phyloP scores from a whole-genome alignment of 2,329 filamentous ascomycete genomes.

The Raffaelea arxii region DNA sequence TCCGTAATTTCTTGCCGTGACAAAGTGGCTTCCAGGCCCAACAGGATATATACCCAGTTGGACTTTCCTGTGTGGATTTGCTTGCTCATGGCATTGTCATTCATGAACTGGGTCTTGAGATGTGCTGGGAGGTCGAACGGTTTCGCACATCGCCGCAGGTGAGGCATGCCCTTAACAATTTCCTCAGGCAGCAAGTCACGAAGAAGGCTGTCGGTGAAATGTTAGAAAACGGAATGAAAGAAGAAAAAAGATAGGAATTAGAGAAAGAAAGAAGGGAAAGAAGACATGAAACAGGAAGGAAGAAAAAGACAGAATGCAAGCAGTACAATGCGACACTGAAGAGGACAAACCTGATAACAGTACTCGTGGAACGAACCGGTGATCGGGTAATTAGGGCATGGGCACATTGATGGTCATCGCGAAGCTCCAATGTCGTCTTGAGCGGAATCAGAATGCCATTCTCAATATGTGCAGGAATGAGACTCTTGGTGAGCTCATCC shows the following conservation, averaged over 20 bases:
- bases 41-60: slow-evolving; percentile 49
- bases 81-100: slow-evolving; percentile 42
- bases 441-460: slow-evolving; percentile 48
- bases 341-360: slow-evolving; percentile 59
- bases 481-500: slow-evolving; percentile 20
- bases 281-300: neutral
- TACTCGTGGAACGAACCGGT: slow-evolving; percentile 61
- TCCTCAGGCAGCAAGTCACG: slow-evolving; percentile 48
- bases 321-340: too few species aligned
- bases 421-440: slow-evolving; percentile 55
- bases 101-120: slow-evolving; percentile 52
- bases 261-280: neutral
- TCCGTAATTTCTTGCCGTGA: slow-evolving; percentile 41
- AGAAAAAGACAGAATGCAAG: neutral
- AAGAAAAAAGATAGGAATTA: neutral
- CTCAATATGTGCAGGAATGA: slow-evolving; percentile 24
- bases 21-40: slow-evolving; percentile 42
- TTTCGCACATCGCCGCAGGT: slow-evolving; percentile 70
- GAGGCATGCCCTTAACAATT: slow-evolving; percentile 54
- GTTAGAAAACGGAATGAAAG: neutral
- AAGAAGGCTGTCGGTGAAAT: slow-evolving; percentile 34
- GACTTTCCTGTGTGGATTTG: slow-evolving; percentile 51
- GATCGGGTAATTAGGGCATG: slow-evolving; percentile 63
- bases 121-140: slow-evolving; percentile 56
- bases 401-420: slow-evolving; percentile 47